These are phyloP conservation scores for Hemileia vastatrix DNA, from an alignment of 1,284 basidiomycete species.

Conservation along the genomic window DNA sequence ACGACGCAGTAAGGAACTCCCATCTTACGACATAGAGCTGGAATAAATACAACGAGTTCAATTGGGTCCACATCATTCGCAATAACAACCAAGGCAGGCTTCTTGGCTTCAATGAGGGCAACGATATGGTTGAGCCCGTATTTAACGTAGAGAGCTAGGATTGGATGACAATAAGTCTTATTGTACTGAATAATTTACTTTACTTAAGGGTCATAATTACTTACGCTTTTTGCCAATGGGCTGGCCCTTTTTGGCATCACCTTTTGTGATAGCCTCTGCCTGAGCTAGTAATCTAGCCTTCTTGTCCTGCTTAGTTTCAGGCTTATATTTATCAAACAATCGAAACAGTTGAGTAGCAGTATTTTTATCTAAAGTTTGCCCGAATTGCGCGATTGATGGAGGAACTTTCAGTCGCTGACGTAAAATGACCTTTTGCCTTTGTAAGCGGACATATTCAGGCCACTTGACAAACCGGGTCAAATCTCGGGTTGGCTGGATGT, in stretches of 20 bases:
- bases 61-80: slow-evolving; percentile 98
- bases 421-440: slow-evolving; percentile 97
- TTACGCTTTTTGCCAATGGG: slow-evolving; percentile 41
- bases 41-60: slow-evolving; percentile 87
- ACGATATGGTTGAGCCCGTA: slow-evolving; percentile 96
- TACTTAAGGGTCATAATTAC: not conserved
- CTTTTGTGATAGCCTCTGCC: slow-evolving; percentile 66
- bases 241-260: slow-evolving; percentile 63
- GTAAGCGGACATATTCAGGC: slow-evolving; percentile 97
- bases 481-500: slow-evolving; percentile 81
- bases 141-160: slow-evolving; percentile 80
- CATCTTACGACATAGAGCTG: slow-evolving; percentile 98
- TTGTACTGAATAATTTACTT: no score
- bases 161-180: not conserved
- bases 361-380: slow-evolving; percentile 98
- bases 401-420: slow-evolving; percentile 98
- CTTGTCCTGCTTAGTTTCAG: slow-evolving; percentile 94
- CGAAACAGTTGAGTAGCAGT: slow-evolving; percentile 97
- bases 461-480: slow-evolving; percentile 98
- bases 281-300: slow-evolving; percentile 75
- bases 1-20: slow-evolving; percentile 96
- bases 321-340: slow-evolving; percentile 84
- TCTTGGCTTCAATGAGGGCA: slow-evolving; percentile 83
- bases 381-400: slow-evolving; percentile 95
- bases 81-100: slow-evolving; percentile 91